Evolutionary conservation across 371 early-diverging fungal genomes (phyloP), one percentile per base, ranked within the genome.

Genomic region (Mucor piriformis): DNA sequence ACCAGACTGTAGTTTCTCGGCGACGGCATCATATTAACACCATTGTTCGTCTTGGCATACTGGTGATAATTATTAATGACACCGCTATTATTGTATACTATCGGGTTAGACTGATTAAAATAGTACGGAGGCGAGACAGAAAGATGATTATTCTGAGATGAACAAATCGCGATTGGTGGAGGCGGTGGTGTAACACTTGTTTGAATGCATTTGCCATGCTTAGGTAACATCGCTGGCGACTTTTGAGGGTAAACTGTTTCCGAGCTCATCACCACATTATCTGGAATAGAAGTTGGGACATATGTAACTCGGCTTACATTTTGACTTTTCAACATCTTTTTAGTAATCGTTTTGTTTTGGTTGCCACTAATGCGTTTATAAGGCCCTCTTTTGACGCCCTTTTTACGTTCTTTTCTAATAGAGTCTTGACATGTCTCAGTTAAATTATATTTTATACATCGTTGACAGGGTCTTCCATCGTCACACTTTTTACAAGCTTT

Each of bases 401-500:
- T 76, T 54, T 83, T 81, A 21, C 65, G 59, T 20, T 59, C 51
- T 63, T 86, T 84, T 27, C 85, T 66, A 55, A 73, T 75, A 4
- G 85, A 82, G 57, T 86, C 81, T 18, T 74, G 70, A 54, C 85
- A 86, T 1, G 77, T 70, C 23, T 79, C 81, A 3, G 77, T 68
- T 25, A 79, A 75, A 50, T 78, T 78, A 20, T 78, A 55, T 24
- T 83, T 77, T n/a, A 82, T 62, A 60, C 85, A 86, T 12, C 87
- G 63, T 61, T 79, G 64, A 54, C 87, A 86, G 3, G 87, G 85
- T n/a, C 85, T 72, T 15, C 72, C 71, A 11, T 70, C 69, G 57
- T 83, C 84, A 57, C 87, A 86, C 16, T 71, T 64, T 13, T 80
- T 79, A 56, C 87, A 86, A 0, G 84, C 84, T 56, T 79, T 83